phyloP scores from a whole-genome alignment of 2,329 filamentous ascomycete genomes.

The Neopestalotiopsis sp. region DNA sequence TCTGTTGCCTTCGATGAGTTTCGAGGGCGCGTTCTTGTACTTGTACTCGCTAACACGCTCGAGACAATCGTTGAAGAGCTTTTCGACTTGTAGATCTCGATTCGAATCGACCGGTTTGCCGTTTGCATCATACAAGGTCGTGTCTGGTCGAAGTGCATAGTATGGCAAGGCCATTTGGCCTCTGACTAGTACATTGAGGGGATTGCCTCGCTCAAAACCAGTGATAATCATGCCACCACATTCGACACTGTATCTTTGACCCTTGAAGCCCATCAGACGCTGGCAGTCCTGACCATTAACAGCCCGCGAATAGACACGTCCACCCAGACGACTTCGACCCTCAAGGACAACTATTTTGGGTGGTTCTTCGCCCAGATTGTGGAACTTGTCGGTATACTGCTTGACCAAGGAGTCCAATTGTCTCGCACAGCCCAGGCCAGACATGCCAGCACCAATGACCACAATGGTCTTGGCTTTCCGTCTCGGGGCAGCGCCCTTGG shows the following conservation, averaged over 20 bases:
- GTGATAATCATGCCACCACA: slow-evolving; percentile 99
- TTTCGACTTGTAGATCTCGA: slow-evolving; percentile 84
- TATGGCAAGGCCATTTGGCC: slow-evolving; percentile 89
- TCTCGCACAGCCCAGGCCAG: slow-evolving; percentile 88
- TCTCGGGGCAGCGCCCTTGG: slow-evolving; percentile 46
- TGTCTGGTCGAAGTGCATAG: slow-evolving; percentile 78
- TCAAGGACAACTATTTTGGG: slow-evolving; percentile 84
- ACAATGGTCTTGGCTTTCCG: slow-evolving; percentile 75
- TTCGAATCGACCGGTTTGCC: slow-evolving; percentile 78
- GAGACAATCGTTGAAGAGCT: slow-evolving; percentile 91
- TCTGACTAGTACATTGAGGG: slow-evolving; percentile 87
- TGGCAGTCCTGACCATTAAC: slow-evolving; percentile 64
- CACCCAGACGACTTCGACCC: slow-evolving; percentile 85
- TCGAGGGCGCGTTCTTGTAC: slow-evolving; percentile 72
- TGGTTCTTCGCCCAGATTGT: slow-evolving; percentile 67
- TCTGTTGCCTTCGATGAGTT: slow-evolving; percentile 81
- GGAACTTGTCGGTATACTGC: slow-evolving; percentile 76
- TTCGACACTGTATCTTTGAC: slow-evolving; percentile 79
- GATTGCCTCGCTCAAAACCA: slow-evolving; percentile 94
- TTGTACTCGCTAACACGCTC: slow-evolving; percentile 92
- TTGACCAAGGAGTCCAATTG: slow-evolving; percentile 86
- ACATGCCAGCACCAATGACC: slow-evolving; percentile 92
- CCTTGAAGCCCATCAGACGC: slow-evolving; percentile 58
- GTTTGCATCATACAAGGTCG: slow-evolving; percentile 87
- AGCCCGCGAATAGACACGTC: slow-evolving; percentile 86